Evolutionary conservation across 192 early-diverging fungal species (phyloP), one percentile per base, ranked within the genome.

Genomic region (Funneliformis geosporum): DNA sequence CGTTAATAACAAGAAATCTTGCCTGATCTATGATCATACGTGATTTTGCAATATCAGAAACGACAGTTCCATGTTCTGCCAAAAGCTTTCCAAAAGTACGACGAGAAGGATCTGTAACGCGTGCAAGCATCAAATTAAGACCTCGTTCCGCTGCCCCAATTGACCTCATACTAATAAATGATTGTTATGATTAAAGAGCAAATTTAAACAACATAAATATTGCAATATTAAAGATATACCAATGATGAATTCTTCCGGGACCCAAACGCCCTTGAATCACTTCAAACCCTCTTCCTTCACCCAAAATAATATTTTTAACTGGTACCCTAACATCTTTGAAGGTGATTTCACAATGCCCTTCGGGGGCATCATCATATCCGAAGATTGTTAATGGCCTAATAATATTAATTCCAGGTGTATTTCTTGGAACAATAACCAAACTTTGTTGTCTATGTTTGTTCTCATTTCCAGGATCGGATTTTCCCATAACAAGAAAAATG

Each of bases 201-300:
- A 27, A 14, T 8, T 42, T 72, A 27, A 60, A 14, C 5, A 77
- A 46, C 11, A 55, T 60, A 55, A 67, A 42, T 6, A 67, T 42
- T 7, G n/a, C 8, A 66, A 28, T 39, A 47, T 23, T 40, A 7
- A 16, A 39, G 50, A 42, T 0, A 42, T 84, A 88, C 85, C 96
- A 98, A 87, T 98, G 97, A 89, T 99, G 98, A 84, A 98, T 96
- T 69, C 97, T 94, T n/a, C 94, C 93, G 39, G 98, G 98, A 7
- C 98, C 98, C 43, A 99, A 88, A 7, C 98, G 89, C 21, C 97
- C 98, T 88, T 99, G 98, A 79, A 99, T 94, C 61, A 99, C 89
- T 81, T 99, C 98, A 83, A 99, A 99, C 0, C 98, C 98, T 79
- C 98, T 90, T n/a, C 98, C 98, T 81, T 96, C 95, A 61, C 97